phyloP scores from a whole-genome alignment of 805 yeast species.

The Debaryomyces hansenii region DNA sequence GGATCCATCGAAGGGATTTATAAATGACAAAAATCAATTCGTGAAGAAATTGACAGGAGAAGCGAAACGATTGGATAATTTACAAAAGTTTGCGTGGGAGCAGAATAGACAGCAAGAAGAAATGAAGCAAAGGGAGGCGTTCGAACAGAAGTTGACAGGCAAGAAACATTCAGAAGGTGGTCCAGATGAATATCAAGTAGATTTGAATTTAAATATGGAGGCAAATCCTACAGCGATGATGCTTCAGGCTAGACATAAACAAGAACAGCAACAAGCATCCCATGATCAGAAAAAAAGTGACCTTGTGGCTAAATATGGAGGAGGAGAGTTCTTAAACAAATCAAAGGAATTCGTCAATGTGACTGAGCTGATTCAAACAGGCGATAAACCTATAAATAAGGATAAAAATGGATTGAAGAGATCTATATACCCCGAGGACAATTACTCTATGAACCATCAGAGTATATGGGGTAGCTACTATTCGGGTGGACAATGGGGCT shows the following conservation, averaged over 20 bases:
- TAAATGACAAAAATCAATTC: constrained; percentile 46
- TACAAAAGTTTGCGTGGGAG: constrained; percentile 40
- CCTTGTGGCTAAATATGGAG: constrained; percentile 18
- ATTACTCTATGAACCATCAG: constrained; percentile 7
- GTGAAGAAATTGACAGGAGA: constrained; percentile 43
- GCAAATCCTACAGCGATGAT: constrained; percentile 40
- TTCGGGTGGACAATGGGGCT: constrained; percentile 22
- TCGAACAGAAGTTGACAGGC: constrained; percentile 7
- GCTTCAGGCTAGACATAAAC: constrained; percentile 22
- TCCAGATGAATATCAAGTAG: constrained; percentile 10
- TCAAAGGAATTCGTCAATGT: not conserved
- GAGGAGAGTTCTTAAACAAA: not conserved
- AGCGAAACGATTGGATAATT: constrained; percentile 17
- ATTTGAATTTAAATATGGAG: constrained; percentile 30
- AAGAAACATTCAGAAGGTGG: not conserved
- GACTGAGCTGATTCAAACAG: not conserved
- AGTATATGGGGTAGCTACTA: constrained; percentile 20
- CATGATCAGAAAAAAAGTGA: constrained; percentile 9
- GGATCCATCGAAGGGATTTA: constrained; percentile 27
- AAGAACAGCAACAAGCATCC: constrained; percentile 12
- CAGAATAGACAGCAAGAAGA: constrained; percentile 14
- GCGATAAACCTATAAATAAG: not conserved
- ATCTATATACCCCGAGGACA: not conserved
- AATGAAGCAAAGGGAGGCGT: constrained; percentile 6
- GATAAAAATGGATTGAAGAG: not conserved